Evolutionary conservation across 1,284 basidiomycete genomes (phyloP).

Genomic region (Tylopilus microsporus): DNA sequence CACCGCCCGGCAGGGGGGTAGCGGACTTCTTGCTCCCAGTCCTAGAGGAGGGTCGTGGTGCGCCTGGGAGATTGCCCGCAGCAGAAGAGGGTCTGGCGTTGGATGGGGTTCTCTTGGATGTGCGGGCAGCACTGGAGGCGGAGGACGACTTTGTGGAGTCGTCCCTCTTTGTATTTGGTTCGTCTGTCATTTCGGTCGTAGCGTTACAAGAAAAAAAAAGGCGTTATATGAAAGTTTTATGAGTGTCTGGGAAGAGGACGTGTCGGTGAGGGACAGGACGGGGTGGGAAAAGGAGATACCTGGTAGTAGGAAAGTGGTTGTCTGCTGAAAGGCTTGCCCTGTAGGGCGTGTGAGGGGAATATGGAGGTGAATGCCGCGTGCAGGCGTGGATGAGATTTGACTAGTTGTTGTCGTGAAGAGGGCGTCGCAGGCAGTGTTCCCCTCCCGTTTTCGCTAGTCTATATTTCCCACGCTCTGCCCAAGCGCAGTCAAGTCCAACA

Average conservation of each 20-base stretch:
- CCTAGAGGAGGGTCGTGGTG: conserved; percentile 56
- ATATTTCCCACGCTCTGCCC: conserved; percentile 25
- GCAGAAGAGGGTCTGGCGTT: conserved; percentile 49
- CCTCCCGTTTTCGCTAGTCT: conserved; percentile 21
- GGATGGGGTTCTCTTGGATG: conserved; percentile 53
- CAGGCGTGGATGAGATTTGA: conserved; percentile 48
- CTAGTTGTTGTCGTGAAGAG: conserved; percentile 42
- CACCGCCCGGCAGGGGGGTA: conserved; percentile 33
- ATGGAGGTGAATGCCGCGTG: conserved; percentile 55
- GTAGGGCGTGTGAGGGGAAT: conserved; percentile 74
- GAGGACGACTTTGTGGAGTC: conserved; percentile 53
- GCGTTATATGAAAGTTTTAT: conserved; percentile 48
- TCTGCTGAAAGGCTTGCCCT: conserved; percentile 70
- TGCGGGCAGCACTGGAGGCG: conserved; percentile 43
- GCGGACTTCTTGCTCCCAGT: conserved; percentile 57
- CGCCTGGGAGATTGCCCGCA: conserved; percentile 40
- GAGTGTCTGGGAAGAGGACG: conserved; percentile 31
- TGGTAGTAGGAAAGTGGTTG: conserved; percentile 44
- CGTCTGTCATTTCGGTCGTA: conserved; percentile 84
- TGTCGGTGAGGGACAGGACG: conserved; percentile 3
- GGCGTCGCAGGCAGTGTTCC: conserved; percentile 2
- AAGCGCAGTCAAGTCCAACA: conserved; percentile 5
- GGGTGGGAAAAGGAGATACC: conserved; percentile 33
- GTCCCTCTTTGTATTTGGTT: conserved; percentile 62
- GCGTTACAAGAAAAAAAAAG: conserved; percentile 45